Evolutionary conservation across 768 basidiomycete species (phyloP), one percentile per base, ranked within the genome.

Genomic region (Baorangia bicolor): DNA sequence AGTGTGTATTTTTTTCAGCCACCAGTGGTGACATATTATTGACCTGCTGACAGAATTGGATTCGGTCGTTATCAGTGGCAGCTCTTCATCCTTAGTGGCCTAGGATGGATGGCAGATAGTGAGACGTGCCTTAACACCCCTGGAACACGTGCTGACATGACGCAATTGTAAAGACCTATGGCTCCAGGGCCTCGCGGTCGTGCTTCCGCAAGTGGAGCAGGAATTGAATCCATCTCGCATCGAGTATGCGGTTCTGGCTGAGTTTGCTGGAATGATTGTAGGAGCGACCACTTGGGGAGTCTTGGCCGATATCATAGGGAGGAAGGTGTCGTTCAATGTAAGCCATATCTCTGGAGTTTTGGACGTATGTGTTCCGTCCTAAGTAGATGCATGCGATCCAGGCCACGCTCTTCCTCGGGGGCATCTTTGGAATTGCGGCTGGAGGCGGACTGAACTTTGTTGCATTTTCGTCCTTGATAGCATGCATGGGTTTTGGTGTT

Each of bases 91-190:
- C 67, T 81, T 16, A 71, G 76, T 48, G 80, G 79, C 51, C 63
- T 81, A 6, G 79, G 80, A 52, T 81, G 80, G 79, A 58, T 77
- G 42, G 78, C 77, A 49, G 80, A 80, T 60, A 79, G 80, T 81
- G 39, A 58, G 76, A 37, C 20, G 35, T 37, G 25, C 34, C 28
- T 44, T 48, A 37, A 37, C 40, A 21, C 23, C 49, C 51, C 58
- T 71, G 76, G 40, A 41, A 51, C 61, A 60, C 55, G 51, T 65
- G 63, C 7, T 60, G 27, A 59, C 14, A 18, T 42, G 48, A 46
- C 7, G n/a, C 16, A 6, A 33, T 2, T 16, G 14, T 8, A 34
- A 38, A 69, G 68, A 69, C 20, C 12, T 69, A 53, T 80, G 78
- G 78, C 68, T 81, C 7, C 79, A 80, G 59, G 79, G 77, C 2